Conservation (phyloP, 306 rosid species). For the Lathyrus tuberosus region DNA sequence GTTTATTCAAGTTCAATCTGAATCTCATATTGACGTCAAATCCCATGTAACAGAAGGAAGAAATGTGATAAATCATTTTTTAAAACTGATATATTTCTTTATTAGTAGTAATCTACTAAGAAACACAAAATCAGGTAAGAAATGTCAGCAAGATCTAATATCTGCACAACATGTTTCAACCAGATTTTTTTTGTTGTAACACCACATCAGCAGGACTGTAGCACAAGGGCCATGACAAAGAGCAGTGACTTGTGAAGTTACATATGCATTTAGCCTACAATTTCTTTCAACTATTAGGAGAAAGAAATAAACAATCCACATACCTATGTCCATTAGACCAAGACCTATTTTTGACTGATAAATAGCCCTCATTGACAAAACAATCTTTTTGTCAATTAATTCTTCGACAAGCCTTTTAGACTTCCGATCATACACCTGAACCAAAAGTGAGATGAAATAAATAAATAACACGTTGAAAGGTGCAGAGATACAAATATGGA, state of each 20-base stretch:
- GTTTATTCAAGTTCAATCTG: conserved; percentile 21
- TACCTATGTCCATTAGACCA: conserved; percentile 89
- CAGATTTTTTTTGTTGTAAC: no score
- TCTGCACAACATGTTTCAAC: conserved; percentile 8
- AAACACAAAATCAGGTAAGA: conserved; percentile 10
- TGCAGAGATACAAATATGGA: conserved; percentile 3
- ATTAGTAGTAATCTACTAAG: conserved; percentile 8
- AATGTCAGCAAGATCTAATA: conserved; percentile 23
- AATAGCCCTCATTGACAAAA: conserved; percentile 96
- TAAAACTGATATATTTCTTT: neutral
- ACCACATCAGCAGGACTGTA: conserved; percentile 15
- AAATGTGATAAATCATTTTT: conserved; percentile 24
- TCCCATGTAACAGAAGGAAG: conserved; percentile 11
- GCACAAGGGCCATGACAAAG: conserved; percentile 16
- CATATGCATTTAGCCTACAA: conserved; percentile 16
- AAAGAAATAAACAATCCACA: neutral
- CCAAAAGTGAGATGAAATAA: conserved; percentile 32
- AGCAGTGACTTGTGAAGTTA: conserved; percentile 22
- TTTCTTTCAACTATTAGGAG: conserved; percentile 25
- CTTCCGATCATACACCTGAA: conserved; percentile 88
- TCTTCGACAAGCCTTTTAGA: conserved; percentile 90
- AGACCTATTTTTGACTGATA: conserved; percentile 95
- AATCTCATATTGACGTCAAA: conserved; percentile 28
- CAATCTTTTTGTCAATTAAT: conserved; percentile 82
- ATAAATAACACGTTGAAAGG: conserved; percentile 16